These are phyloP conservation scores for Neurospora sp. DNA, from an alignment of 2,329 filamentous ascomycete species.

Conservation along the genomic window DNA sequence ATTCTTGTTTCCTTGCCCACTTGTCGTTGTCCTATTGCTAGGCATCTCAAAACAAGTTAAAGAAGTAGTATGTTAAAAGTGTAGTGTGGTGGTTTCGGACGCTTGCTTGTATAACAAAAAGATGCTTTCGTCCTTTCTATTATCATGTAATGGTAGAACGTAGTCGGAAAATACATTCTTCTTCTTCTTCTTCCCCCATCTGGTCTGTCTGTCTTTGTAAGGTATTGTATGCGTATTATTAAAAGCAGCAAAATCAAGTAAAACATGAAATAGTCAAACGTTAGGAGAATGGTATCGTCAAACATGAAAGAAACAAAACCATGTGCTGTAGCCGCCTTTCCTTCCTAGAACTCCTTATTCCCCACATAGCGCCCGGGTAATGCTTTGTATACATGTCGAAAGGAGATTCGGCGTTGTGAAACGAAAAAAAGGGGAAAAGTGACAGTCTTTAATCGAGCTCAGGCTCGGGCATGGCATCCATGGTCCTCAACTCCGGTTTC, in stretches of 20 bases:
- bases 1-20: background rate
- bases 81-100: background rate
- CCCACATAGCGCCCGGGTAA: background rate
- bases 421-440: background rate
- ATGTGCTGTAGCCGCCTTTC: background rate
- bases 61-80: background rate
- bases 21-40: background rate
- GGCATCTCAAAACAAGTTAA: background rate
- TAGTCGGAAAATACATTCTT: too few relatives aligned
- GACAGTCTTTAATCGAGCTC: background rate
- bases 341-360: background rate
- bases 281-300: background rate
- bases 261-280: background rate
- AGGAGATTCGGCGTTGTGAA: background rate
- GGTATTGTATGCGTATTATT: background rate
- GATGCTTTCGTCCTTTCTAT: background rate
- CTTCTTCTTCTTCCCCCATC: background rate
- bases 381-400: background rate
- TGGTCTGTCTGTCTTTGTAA: background rate
- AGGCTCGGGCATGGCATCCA: conserved; percentile 9
- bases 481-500: conserved; percentile 19
- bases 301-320: background rate
- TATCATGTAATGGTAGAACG: too few relatives aligned
- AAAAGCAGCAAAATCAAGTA: background rate
- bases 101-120: background rate